phyloP scores from a whole-genome alignment of 176 grass and related monocot species.

The Dactylis glomerata region DNA sequence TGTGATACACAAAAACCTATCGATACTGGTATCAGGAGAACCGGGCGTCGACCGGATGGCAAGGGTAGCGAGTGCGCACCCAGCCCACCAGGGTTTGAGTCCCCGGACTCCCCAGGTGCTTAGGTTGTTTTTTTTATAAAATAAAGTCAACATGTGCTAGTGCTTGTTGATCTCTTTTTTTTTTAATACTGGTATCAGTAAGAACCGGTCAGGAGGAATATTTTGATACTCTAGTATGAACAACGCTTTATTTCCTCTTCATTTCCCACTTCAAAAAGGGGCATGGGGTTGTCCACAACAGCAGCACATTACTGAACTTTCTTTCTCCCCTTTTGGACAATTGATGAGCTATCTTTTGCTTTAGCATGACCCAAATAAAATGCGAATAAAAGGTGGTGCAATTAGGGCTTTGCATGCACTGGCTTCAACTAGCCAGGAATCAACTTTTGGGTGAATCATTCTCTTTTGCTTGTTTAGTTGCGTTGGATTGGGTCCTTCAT shows the following conservation, averaged over 20 bases:
- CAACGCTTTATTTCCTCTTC: constrained; percentile 21
- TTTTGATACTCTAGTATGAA: constrained; percentile 37
- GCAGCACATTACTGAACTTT: background rate
- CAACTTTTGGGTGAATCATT: background rate
- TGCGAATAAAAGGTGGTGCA: constrained; percentile 9
- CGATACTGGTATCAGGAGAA: background rate
- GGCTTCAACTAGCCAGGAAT: constrained; percentile 36
- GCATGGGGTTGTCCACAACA: background rate
- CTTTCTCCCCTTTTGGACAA: constrained; percentile 12
- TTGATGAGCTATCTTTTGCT: constrained; percentile 14
- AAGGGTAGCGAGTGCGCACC: no score
- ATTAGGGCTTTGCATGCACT: constrained; percentile 25
- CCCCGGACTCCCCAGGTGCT: no score
- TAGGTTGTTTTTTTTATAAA: no score
- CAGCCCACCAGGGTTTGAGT: no score
- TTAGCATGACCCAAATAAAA: constrained; percentile 20
- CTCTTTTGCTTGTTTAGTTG: constrained; percentile 19
- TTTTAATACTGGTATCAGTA: background rate
- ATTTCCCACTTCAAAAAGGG: constrained; percentile 22
- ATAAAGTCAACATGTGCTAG: no score
- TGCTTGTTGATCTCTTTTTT: no score
- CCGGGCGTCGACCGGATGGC: no score
- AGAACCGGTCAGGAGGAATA: background rate
- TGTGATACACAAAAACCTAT: background rate
- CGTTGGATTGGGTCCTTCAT: constrained; percentile 19